phyloP scores from a whole-genome alignment of 225 moss, liverwort and hornwort species.

The Neckera pumila region DNA sequence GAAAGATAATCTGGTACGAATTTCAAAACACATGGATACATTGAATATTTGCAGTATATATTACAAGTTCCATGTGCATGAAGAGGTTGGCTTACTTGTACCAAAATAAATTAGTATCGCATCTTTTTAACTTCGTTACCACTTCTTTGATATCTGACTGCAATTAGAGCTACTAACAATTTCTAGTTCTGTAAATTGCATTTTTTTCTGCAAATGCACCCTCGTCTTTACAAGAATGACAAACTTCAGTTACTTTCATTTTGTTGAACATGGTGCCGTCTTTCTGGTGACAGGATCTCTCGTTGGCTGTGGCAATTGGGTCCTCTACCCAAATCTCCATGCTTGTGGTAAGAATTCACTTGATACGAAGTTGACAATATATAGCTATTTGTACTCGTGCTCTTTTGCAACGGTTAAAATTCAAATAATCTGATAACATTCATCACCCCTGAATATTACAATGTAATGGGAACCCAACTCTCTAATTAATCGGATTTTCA shows the following conservation, averaged over 20 bases:
- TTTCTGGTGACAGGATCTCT: slow-evolving; percentile 5
- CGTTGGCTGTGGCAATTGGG: slow-evolving; percentile 23
- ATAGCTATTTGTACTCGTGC: neutral
- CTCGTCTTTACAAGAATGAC: neutral
- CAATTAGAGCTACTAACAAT: too few relatives aligned
- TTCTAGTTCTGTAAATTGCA: neutral
- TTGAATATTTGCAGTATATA: neutral
- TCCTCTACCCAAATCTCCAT: slow-evolving; percentile 30
- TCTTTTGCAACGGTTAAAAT: neutral
- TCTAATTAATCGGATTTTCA: neutral
- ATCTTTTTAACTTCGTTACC: neutral
- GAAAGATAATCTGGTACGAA: slow-evolving; percentile 42
- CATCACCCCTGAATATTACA: neutral
- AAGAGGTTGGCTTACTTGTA: neutral
- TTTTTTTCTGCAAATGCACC: neutral
- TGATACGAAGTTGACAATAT: neutral
- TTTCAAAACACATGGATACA: neutral
- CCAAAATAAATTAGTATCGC: neutral
- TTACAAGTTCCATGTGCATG: neutral
- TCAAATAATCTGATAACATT: neutral
- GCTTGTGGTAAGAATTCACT: slow-evolving; percentile 9
- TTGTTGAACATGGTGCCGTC: neutral
- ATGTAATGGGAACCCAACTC: too few relatives aligned
- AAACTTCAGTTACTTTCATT: neutral
- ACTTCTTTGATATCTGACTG: neutral